Conservation (phyloP, 352 stramenopile species). For the Phytopythium litorale region DNA sequence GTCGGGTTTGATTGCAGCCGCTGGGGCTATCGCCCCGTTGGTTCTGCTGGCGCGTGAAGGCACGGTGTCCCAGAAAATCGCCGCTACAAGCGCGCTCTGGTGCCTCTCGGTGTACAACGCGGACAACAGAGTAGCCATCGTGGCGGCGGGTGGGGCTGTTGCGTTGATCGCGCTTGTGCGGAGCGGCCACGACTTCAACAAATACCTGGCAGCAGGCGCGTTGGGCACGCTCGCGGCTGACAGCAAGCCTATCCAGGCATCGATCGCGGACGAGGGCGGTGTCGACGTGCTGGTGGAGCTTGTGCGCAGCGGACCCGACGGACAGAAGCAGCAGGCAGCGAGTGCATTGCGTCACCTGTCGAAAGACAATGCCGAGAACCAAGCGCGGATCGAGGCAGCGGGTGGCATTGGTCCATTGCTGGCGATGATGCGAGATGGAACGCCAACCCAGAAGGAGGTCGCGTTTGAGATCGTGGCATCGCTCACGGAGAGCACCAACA, state of each 20-base stretch:
- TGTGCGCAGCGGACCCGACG: background rate
- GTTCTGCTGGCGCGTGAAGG: background rate
- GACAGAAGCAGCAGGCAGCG: background rate
- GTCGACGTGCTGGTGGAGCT: background rate
- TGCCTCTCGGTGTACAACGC: background rate
- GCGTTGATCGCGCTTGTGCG: background rate
- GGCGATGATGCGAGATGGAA: background rate
- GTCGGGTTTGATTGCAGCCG: background rate
- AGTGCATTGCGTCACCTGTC: background rate
- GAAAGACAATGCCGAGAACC: background rate
- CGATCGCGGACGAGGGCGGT: background rate
- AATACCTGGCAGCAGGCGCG: background rate
- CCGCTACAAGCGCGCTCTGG: background rate
- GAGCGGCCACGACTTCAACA: background rate
- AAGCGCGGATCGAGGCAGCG: background rate
- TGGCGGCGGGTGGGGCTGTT: too few species aligned
- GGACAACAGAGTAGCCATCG: background rate
- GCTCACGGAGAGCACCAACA: background rate
- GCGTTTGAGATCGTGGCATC: background rate
- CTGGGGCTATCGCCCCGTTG: background rate
- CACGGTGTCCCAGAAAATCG: background rate
- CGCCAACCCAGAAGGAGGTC: background rate
- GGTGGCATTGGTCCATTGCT: background rate
- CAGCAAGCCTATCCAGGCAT: background rate
- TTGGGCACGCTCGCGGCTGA: background rate